Evolutionary conservation across 805 yeast species (phyloP).

Genomic region (Candida saitoana): DNA sequence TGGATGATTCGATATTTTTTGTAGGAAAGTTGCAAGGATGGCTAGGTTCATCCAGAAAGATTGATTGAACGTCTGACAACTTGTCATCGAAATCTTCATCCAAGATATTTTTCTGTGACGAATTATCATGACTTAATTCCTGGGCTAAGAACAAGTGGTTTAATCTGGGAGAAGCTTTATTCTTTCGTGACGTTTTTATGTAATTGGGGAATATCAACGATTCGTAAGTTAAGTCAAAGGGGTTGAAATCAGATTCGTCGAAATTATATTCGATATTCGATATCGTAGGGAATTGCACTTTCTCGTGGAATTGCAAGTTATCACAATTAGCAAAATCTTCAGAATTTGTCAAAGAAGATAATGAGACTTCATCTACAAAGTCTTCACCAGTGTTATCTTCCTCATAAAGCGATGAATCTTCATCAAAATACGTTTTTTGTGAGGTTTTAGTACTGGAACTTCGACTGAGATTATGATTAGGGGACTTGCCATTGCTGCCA

Average conservation of each 20-base stretch:
- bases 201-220: slow-evolving; percentile 53
- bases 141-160: slow-evolving; percentile 62
- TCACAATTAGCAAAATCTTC: slow-evolving; percentile 7
- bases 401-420: slow-evolving; percentile 1
- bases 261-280: slow-evolving; percentile 6
- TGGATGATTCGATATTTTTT: background rate
- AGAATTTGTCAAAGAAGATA: background rate
- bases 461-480: background rate
- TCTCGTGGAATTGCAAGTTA: slow-evolving; percentile 11
- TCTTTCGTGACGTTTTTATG: slow-evolving; percentile 45
- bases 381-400: slow-evolving; percentile 1
- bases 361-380: background rate
- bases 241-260: slow-evolving; percentile 10
- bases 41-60: background rate
- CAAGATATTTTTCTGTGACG: slow-evolving; percentile 1
- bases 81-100: slow-evolving; percentile 1
- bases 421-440: slow-evolving; percentile 3
- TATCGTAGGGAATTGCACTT: slow-evolving; percentile 14
- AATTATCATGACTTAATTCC: slow-evolving; percentile 40
- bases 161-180: slow-evolving; percentile 44
- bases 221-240: slow-evolving; percentile 26
- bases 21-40: background rate
- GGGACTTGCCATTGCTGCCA: background rate
- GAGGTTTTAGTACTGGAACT: background rate
- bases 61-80: slow-evolving; percentile 1